phyloP scores from a whole-genome alignment of 768 basidiomycete species.

The Amanita subjunquillea region DNA sequence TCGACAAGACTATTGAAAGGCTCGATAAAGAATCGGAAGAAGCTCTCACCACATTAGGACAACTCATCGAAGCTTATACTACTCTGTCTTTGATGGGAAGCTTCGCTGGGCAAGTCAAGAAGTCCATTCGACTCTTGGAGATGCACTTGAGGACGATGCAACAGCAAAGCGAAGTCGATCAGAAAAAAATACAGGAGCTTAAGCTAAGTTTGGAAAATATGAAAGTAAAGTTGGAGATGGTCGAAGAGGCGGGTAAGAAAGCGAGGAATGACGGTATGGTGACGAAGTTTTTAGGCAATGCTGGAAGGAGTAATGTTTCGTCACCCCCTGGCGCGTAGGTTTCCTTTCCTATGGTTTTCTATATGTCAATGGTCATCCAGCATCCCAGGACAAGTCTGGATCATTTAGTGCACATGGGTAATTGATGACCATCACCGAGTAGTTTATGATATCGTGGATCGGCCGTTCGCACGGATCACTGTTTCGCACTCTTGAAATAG shows the following conservation, averaged over 20 bases:
- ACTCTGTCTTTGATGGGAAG: neutral
- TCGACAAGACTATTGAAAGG: neutral
- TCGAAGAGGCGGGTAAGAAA: neutral
- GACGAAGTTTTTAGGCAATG: neutral
- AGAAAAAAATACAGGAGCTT: neutral
- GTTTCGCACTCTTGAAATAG: too few relatives aligned
- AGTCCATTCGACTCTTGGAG: neutral
- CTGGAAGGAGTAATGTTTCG: too few relatives aligned
- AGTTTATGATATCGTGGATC: too few relatives aligned
- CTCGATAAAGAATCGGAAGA: neutral
- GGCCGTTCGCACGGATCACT: too few relatives aligned
- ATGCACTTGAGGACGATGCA: neutral
- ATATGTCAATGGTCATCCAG: too few relatives aligned
- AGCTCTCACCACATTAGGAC: neutral
- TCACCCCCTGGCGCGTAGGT: too few relatives aligned
- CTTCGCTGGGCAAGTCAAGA: conserved; percentile 3
- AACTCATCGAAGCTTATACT: neutral
- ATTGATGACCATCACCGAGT: too few relatives aligned
- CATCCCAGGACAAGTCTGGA: too few relatives aligned
- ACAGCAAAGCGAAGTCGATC: neutral
- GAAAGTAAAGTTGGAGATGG: neutral
- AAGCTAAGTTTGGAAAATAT: neutral
- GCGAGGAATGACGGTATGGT: neutral
- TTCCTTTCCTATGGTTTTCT: too few relatives aligned
- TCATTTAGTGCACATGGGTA: too few relatives aligned